Evolutionary conservation across 441 rosid species (phyloP), one percentile per base, ranked within the genome.

Genomic region (Francoa sonchifolia): DNA sequence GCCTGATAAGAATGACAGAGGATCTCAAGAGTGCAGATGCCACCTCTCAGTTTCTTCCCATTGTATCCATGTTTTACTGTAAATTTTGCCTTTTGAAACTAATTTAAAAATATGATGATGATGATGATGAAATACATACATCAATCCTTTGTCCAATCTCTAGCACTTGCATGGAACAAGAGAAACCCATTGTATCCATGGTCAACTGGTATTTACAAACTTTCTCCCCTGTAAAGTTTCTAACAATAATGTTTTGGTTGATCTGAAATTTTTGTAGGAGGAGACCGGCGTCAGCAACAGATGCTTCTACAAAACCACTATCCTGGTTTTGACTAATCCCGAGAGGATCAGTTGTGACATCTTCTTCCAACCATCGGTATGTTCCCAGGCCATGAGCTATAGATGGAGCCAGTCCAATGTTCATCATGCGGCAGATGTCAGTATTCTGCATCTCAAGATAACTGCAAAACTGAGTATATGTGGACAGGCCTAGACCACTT

Each of bases 371-470:
- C 98, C 96, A 89, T 50, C 44, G 52, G 41, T 73, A 89, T 29
- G 98, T 89, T 58, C 98, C 98, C 50, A 89, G 86, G 52, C 98
- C 98, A 66, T 89, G 98, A 47, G 94, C 89, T 36, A 82, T 53
- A 38, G 67, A 33, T 52, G 74, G 59, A 36, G 62, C 39, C 13
- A 53, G 46, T 49, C 67, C 56, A 48, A 48, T 47, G 11, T 67
- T 66, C 68, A 50, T 63, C 46, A 44, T 52, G 54, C 47, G 44
- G 51, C 54, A 62, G 54, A 62, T 35, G 13, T 65, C 66, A 15
- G 66, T 67, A 61, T 77, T 73, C 58, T 62, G 74, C 72, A 62
- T 43, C 59, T 89, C 94, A 57, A 85, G 57, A 59, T 73, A 82
- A 50, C 58, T 55, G 39, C 92, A 82, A 68, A 89, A 77, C 47